These are phyloP conservation scores for Fraxinus sp. DNA, from an alignment of 305 asterid genomes.

Conservation along the genomic window DNA sequence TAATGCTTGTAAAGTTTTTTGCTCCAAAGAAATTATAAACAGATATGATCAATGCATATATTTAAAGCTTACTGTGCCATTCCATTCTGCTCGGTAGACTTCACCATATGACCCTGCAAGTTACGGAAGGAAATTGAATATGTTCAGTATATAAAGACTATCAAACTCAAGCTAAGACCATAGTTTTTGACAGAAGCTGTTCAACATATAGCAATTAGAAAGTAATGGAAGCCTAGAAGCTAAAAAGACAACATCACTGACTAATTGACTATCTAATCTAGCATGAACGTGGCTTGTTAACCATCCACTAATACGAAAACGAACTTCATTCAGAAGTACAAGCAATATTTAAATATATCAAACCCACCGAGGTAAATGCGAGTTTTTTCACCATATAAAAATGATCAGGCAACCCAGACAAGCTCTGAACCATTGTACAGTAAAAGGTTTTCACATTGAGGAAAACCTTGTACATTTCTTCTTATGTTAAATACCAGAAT, in stretches of 20 bases:
- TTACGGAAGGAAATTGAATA: conserved; percentile 18
- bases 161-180: conserved; percentile 19
- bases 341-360: not conserved
- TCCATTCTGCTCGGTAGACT: conserved; percentile 95
- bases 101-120: conserved; percentile 94
- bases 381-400: not conserved
- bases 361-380: not conserved
- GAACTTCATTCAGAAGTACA: not conserved
- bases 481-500: not conserved
- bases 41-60: conserved; percentile 23
- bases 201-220: not conserved
- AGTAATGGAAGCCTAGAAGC: not conserved
- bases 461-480: not conserved
- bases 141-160: conserved; percentile 15
- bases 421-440: not conserved
- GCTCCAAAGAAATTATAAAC: conserved; percentile 7
- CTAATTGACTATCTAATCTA: not conserved
- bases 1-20: not conserved
- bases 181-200: not conserved
- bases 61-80: conserved; percentile 69
- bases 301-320: not conserved
- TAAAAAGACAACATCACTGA: not conserved
- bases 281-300: not conserved
- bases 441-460: not conserved
- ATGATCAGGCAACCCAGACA: not conserved